Evolutionary conservation across 2,329 filamentous ascomycete species (phyloP).

Genomic region (Tetracladium maxilliforme): DNA sequence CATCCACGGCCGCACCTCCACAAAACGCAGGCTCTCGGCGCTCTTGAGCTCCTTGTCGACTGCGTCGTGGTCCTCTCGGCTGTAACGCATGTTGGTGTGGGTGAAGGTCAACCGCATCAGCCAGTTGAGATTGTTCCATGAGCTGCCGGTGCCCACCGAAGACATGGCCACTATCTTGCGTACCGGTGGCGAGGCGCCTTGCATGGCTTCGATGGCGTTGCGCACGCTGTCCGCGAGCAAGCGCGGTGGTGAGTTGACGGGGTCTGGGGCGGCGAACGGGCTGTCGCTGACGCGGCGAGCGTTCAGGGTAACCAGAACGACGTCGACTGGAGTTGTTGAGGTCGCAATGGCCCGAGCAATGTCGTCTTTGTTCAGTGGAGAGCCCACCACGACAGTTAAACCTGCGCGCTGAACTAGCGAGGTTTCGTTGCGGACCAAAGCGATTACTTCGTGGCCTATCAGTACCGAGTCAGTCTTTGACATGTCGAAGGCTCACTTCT

Average conservation of each 20-base stretch:
- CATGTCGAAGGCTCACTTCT: conserved; percentile 3
- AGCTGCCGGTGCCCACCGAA: conserved; percentile 30
- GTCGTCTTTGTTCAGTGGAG: conserved; percentile 18
- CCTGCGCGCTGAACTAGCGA: conserved; percentile 13
- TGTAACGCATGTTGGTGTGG: conserved; percentile 27
- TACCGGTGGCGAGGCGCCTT: conserved; percentile 14
- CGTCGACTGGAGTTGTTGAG: conserved; percentile 11
- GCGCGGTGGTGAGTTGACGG: conserved; percentile 23
- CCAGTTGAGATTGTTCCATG: conserved; percentile 23
- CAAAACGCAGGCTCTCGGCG: conserved; percentile 5
- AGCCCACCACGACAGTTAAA: conserved; percentile 23
- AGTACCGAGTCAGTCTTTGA: conserved; percentile 5
- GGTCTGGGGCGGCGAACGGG: conserved; percentile 29
- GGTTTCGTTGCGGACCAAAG: conserved; percentile 24
- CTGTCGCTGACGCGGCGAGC: conserved; percentile 27
- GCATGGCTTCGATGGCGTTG: conserved; percentile 21
- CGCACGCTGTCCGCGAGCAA: conserved; percentile 29
- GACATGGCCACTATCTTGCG: conserved; percentile 32
- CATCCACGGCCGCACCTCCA: conserved; percentile 6
- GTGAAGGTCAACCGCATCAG: conserved; percentile 27
- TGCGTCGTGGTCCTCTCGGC: conserved; percentile 29
- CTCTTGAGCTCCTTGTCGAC: conserved; percentile 24
- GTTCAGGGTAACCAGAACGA: conserved; percentile 32
- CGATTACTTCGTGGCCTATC: conserved; percentile 29
- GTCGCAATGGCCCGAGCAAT: conserved; percentile 19